Conservation (phyloP, 75 land plant genomes). For the Picea glauca region DNA sequence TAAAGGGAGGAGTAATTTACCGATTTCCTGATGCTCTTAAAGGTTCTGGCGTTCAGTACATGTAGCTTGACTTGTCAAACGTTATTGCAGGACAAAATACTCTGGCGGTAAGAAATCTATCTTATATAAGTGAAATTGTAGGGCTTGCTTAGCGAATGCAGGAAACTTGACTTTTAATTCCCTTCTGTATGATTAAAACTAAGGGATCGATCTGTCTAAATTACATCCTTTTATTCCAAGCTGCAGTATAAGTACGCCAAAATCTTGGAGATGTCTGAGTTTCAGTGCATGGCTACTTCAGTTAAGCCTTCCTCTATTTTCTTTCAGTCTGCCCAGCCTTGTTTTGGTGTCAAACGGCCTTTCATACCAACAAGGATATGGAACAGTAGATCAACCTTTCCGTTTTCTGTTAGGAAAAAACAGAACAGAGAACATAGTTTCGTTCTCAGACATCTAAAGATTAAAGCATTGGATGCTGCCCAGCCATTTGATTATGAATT, state of each 20-base stretch:
- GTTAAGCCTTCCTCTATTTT: neutral
- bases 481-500: conserved; percentile 48
- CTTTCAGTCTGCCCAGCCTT: neutral
- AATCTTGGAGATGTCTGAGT: conserved; percentile 5
- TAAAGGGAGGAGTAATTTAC: neutral
- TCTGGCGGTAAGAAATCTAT: neutral
- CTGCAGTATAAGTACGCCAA: neutral
- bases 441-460: neutral
- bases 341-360: neutral
- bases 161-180: neutral
- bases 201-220: neutral
- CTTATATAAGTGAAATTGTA: neutral
- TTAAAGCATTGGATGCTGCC: conserved; percentile 25
- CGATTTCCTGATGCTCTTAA: neutral
- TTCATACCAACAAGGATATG: neutral
- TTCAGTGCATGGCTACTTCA: neutral
- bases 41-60: neutral
- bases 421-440: neutral
- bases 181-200: no score
- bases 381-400: neutral
- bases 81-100: neutral
- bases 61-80: neutral
- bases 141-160: neutral
- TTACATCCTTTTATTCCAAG: neutral
- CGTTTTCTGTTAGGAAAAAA: neutral